These are phyloP conservation scores for Puccinellia tenuiflora DNA, from an alignment of 176 grass and related monocot genomes.

Conservation along the genomic window DNA sequence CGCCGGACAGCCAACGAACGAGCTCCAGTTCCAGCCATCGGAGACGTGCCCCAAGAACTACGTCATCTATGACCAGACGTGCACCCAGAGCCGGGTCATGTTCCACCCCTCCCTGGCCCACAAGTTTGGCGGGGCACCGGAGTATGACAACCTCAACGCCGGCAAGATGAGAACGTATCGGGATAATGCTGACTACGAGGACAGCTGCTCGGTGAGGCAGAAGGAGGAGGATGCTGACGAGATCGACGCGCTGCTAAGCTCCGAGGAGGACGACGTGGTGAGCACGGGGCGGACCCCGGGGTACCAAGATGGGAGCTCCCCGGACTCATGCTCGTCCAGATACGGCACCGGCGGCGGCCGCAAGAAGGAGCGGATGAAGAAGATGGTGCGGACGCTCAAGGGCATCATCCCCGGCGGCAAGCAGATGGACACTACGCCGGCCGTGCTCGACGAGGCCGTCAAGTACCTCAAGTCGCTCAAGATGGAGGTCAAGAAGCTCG, in stretches of 20 bases:
- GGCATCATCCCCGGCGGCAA: constrained; percentile 11
- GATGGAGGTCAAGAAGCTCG: not conserved
- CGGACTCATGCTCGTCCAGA: constrained; percentile 69
- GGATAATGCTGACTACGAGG: not conserved
- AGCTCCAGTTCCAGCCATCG: constrained; percentile 81
- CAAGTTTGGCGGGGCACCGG: constrained; percentile 26
- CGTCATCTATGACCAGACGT: constrained; percentile 92
- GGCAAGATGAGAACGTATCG: constrained; percentile 10
- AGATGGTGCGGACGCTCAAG: constrained; percentile 63
- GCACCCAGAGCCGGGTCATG: constrained; percentile 70
- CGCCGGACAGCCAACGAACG: constrained; percentile 41
- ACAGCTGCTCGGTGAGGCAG: constrained; percentile 32
- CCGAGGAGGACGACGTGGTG: constrained; percentile 79
- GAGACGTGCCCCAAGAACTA: constrained; percentile 93
- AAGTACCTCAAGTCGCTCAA: too few relatives aligned
- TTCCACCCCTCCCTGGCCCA: constrained; percentile 76
- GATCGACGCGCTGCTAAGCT: constrained; percentile 82
- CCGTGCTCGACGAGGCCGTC: too few relatives aligned
- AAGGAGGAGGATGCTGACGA: constrained; percentile 81
- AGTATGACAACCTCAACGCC: not conserved
- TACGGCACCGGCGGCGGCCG: not conserved
- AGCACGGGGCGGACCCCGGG: constrained; percentile 75
- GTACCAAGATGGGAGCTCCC: constrained; percentile 38
- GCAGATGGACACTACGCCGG: too few relatives aligned
- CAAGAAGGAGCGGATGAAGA: constrained; percentile 64